phyloP scores from a whole-genome alignment of 148 eudicot species.

The Rhododendron henanense region DNA sequence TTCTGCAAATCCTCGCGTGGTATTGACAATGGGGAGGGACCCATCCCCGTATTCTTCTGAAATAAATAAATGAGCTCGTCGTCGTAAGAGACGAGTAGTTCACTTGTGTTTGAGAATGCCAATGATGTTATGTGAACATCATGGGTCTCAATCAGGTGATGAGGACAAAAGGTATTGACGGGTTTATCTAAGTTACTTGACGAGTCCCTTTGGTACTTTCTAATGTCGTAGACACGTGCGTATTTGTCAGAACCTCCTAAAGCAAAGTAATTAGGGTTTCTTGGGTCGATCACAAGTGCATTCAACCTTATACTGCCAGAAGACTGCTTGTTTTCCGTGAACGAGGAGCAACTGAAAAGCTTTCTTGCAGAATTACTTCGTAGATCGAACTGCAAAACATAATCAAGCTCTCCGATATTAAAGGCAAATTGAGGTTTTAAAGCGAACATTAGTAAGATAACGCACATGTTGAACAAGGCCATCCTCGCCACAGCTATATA shows the following conservation, averaged over 20 bases:
- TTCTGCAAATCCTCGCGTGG: conserved; percentile 33
- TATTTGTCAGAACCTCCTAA: conserved; percentile 73
- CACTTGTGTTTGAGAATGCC: conserved; percentile 66
- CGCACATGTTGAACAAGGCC: conserved; percentile 80
- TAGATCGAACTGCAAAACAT: conserved; percentile 64
- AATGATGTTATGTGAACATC: conserved; percentile 61
- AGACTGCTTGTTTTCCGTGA: conserved; percentile 31
- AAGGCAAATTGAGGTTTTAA: background rate
- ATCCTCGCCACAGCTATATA: conserved; percentile 82
- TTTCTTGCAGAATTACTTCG: conserved; percentile 57
- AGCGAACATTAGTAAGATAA: conserved; percentile 11
- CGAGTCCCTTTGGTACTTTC: conserved; percentile 48
- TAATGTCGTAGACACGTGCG: conserved; percentile 72
- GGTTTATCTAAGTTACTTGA: conserved; percentile 49
- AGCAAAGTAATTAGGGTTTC: conserved; percentile 69
- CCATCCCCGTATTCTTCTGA: conserved; percentile 64
- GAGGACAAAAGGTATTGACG: conserved; percentile 60
- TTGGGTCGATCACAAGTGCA: conserved; percentile 63
- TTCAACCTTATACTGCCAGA: conserved; percentile 44
- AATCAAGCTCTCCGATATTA: conserved; percentile 6
- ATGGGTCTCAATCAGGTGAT: conserved; percentile 37
- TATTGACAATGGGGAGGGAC: conserved; percentile 40
- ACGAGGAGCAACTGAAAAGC: conserved; percentile 67
- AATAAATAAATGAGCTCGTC: conserved; percentile 81
- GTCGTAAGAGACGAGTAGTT: conserved; percentile 67